Conservation (phyloP, 805 yeast genomes). For the Teunomyces kruisii region DNA sequence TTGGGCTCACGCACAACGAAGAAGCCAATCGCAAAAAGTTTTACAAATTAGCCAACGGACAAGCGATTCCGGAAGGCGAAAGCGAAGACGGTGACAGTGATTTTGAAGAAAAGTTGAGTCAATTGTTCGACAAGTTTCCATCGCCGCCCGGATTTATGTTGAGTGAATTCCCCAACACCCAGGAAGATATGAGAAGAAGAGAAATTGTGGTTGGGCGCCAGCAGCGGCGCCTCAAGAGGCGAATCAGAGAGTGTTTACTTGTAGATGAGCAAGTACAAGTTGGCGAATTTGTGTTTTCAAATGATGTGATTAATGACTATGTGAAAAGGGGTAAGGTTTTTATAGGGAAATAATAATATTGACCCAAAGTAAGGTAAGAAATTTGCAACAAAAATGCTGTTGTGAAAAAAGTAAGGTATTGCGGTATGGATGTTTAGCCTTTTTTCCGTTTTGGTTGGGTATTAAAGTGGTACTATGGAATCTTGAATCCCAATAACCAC, state of each 20-base stretch:
- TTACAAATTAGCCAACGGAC: conserved; percentile 9
- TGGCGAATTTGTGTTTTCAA: conserved; percentile 34
- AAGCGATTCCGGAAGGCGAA: not conserved
- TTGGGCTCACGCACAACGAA: conserved; percentile 16
- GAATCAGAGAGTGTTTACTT: conserved; percentile 25
- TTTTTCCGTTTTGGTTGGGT: no score
- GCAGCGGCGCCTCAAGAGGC: conserved; percentile 24
- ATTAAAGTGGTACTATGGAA: no score
- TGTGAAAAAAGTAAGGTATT: not conserved
- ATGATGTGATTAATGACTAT: conserved; percentile 30
- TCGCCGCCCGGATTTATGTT: conserved; percentile 43
- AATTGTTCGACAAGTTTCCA: conserved; percentile 36
- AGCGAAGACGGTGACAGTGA: not conserved
- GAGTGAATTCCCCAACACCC: conserved; percentile 37
- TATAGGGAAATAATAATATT: not conserved
- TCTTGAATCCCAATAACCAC: no score
- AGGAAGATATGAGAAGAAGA: conserved; percentile 25
- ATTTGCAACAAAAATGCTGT: not conserved
- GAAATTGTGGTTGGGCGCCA: conserved; percentile 21
- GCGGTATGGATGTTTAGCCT: not conserved
- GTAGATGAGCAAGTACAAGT: conserved; percentile 14
- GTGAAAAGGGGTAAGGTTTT: conserved; percentile 14
- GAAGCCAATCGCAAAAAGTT: conserved; percentile 14
- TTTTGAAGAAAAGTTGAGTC: conserved; percentile 23
- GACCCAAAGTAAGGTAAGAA: no score